Conservation (phyloP, 2,329 filamentous ascomycete genomes). For the Colletotrichum spaethianum region DNA sequence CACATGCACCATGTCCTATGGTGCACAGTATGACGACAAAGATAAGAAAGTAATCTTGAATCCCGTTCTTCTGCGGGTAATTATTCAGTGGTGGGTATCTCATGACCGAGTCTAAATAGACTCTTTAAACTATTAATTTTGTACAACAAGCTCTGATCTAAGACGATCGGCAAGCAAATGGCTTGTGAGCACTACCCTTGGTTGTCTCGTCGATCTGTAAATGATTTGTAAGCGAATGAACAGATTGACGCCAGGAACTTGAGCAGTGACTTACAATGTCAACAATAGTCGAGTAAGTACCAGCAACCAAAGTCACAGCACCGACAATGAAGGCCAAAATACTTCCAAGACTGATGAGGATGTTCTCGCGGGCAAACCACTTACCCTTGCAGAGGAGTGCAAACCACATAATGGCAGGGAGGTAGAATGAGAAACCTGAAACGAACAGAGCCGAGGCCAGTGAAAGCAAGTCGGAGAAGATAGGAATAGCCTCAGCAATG, state of each 20-base stretch:
- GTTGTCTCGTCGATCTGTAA: constrained; percentile 43
- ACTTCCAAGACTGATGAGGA: constrained; percentile 45
- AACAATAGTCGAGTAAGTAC: constrained; percentile 48
- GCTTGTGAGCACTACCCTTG: constrained; percentile 35
- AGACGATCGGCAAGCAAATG: constrained; percentile 36
- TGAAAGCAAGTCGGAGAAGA: constrained; percentile 78
- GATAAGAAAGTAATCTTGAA: not conserved
- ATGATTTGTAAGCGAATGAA: not conserved
- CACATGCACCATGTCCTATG: not conserved
- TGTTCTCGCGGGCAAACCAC: constrained; percentile 47
- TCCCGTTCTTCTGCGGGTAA: not conserved
- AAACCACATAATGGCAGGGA: constrained; percentile 42
- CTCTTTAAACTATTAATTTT: constrained; percentile 1
- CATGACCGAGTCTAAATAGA: not conserved
- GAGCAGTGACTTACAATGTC: constrained; percentile 47
- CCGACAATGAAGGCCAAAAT: constrained; percentile 48
- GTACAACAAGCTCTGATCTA: constrained; percentile 2
- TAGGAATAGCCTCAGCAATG: constrained; percentile 80
- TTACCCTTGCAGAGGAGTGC: constrained; percentile 39
- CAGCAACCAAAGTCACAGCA: constrained; percentile 47
- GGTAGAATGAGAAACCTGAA: constrained; percentile 56
- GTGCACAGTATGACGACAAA: too few relatives aligned
- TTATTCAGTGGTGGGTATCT: constrained; percentile 24
- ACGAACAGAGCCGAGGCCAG: constrained; percentile 66
- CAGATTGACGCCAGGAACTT: not conserved